phyloP scores from a whole-genome alignment of 164 flowering plant genomes.

The Macadamia tetraphylla region DNA sequence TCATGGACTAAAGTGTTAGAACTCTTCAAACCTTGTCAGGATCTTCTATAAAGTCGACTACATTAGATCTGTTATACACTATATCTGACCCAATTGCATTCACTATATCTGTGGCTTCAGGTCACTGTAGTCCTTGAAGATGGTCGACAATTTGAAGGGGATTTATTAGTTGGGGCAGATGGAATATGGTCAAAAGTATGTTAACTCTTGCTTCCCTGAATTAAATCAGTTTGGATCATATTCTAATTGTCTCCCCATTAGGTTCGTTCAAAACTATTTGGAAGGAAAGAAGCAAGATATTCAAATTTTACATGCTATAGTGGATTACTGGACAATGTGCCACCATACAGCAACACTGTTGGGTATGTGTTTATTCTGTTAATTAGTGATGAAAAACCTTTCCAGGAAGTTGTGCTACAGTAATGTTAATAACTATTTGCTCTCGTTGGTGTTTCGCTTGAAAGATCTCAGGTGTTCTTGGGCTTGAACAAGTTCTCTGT shows the following conservation, averaged over 20 bases:
- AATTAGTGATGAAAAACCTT: no score
- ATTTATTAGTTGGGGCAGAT: constrained; percentile 36
- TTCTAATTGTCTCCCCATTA: no score
- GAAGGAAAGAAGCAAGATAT: no score
- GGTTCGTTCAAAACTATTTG: no score
- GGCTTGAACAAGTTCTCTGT: constrained; percentile 32
- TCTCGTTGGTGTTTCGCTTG: background rate
- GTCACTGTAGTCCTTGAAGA: constrained; percentile 26
- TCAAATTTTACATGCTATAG: no score
- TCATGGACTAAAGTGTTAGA: background rate
- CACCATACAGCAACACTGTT: no score
- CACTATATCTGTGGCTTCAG: constrained; percentile 28
- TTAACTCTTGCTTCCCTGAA: no score
- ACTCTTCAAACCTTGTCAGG: constrained; percentile 19
- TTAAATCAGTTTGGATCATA: no score
- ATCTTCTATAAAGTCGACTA: constrained; percentile 31
- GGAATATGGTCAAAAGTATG: constrained; percentile 35
- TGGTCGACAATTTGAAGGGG: constrained; percentile 28
- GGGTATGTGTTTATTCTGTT: no score
- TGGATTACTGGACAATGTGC: no score
- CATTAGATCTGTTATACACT: constrained; percentile 20
- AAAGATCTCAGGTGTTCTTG: background rate
- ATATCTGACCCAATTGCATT: constrained; percentile 27
- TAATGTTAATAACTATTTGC: no score
- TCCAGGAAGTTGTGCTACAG: no score